Evolutionary conservation across 208 protist genomes (phyloP).

Genomic region (Chromosphaera perkinsii): DNA sequence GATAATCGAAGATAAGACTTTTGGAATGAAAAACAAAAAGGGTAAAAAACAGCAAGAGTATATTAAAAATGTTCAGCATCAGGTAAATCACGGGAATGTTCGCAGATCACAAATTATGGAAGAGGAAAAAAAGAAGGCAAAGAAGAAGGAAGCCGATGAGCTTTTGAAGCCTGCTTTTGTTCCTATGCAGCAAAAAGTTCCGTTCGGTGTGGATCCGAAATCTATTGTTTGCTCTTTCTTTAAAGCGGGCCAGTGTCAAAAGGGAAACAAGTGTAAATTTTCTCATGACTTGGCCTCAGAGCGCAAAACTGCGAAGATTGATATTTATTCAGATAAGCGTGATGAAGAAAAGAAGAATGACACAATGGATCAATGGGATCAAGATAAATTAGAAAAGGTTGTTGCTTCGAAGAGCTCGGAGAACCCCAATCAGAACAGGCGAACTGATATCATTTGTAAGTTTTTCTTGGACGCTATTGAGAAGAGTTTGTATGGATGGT

Average conservation of each 20-base stretch:
- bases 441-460: constrained; percentile 56
- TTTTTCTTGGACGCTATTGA: constrained; percentile 70
- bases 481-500: constrained; percentile 66
- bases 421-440: constrained; percentile 33
- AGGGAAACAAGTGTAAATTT: constrained; percentile 66
- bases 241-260: constrained; percentile 54
- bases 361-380: constrained; percentile 58
- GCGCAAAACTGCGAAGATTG: constrained; percentile 47
- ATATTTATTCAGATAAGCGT: constrained; percentile 59
- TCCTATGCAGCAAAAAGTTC: constrained; percentile 27
- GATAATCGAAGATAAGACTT: constrained; percentile 65
- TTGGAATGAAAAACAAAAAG: constrained; percentile 72
- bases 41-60: constrained; percentile 47
- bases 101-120: background rate
- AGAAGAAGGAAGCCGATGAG: background rate
- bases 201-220: constrained; percentile 61
- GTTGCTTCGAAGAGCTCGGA: constrained; percentile 45
- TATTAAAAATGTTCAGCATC: constrained; percentile 44
- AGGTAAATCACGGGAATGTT: constrained; percentile 3
- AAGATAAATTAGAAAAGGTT: constrained; percentile 48
- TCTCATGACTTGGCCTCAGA: constrained; percentile 53
- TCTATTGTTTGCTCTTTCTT: constrained; percentile 63
- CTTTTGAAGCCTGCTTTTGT: constrained; percentile 35
- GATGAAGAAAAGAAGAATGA: constrained; percentile 26
- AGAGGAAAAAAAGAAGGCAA: constrained; percentile 27